These are phyloP conservation scores for Epichloe typhina DNA, from an alignment of 2,329 filamentous ascomycete genomes.

Conservation along the genomic window DNA sequence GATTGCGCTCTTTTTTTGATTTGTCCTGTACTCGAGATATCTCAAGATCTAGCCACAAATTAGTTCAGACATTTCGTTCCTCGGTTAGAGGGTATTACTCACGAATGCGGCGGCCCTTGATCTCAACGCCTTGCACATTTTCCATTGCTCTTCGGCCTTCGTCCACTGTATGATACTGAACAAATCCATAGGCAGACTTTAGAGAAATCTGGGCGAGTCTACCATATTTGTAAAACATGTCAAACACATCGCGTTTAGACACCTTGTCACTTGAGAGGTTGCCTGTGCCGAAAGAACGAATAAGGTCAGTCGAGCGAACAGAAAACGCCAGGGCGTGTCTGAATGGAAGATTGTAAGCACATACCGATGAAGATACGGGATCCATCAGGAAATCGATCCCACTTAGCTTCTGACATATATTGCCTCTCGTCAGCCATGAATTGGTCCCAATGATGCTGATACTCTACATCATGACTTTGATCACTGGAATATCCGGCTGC, in stretches of 20 bases:
- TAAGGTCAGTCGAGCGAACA: slow-evolving; percentile 6
- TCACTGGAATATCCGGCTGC: slow-evolving; percentile 16
- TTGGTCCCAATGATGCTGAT: slow-evolving; percentile 55
- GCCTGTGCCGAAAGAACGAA: slow-evolving; percentile 35
- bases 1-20: slow-evolving; percentile 44
- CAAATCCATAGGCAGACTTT: slow-evolving; percentile 93
- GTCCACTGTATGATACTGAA: slow-evolving; percentile 71
- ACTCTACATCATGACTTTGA: slow-evolving; percentile 27
- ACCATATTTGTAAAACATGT: slow-evolving; percentile 76
- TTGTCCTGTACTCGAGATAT: slow-evolving; percentile 80
- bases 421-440: slow-evolving; percentile 61
- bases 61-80: not conserved
- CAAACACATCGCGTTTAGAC: slow-evolving; percentile 86
- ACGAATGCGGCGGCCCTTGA: slow-evolving; percentile 91
- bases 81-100: slow-evolving; percentile 27
- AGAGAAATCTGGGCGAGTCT: slow-evolving; percentile 88
- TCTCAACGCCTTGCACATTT: slow-evolving; percentile 63
- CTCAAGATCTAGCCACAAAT: slow-evolving; percentile 54
- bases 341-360: slow-evolving; percentile 14
- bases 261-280: slow-evolving; percentile 90
- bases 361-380: slow-evolving; percentile 72
- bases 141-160: slow-evolving; percentile 66
- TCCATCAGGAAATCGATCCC: slow-evolving; percentile 67
- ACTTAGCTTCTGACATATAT: slow-evolving; percentile 66
- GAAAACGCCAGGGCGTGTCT: not conserved